A percentile compares a stretch with the other conserved stretches of the same genome.
phyloP scores from a whole-genome alignment of 768 basidiomycete species.

The Mycena alexandri region DNA sequence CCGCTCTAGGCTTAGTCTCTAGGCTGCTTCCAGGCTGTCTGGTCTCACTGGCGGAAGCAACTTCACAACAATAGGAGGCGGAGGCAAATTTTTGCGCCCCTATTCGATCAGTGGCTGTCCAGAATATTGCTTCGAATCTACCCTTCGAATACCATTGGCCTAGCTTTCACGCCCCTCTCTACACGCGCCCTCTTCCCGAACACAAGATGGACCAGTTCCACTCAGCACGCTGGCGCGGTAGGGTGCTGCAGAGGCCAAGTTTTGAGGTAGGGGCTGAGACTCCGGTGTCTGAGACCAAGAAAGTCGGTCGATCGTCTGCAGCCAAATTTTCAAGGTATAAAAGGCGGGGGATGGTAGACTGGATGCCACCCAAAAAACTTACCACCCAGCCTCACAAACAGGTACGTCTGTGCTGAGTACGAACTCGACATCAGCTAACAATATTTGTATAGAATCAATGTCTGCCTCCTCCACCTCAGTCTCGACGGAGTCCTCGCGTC shows the following conservation, averaged over 20 bases:
- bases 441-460: background rate
- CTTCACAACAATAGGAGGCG: slow-evolving; percentile 16
- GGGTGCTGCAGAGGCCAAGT: background rate
- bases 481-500: slow-evolving; percentile 5
- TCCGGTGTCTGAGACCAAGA: slow-evolving; percentile 16
- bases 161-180: slow-evolving; percentile 2
- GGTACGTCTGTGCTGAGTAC: background rate
- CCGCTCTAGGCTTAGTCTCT: background rate
- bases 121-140: background rate
- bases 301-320: slow-evolving; percentile 6
- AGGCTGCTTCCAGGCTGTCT: background rate
- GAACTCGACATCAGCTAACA: background rate
- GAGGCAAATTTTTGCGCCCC: slow-evolving; percentile 8
- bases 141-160: no score
- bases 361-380: background rate
- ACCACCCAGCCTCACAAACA: background rate
- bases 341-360: background rate
- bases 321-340: slow-evolving; percentile 26
- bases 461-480: background rate
- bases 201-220: background rate
- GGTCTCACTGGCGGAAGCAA: slow-evolving; percentile 11
- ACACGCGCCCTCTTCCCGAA: background rate
- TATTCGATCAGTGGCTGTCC: slow-evolving; percentile 8
- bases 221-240: background rate
- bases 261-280: background rate